Percentiles rank a stretch among this genome's conserved stretches.
phyloP scores from a whole-genome alignment of 768 basidiomycete genomes.

The Russula dissimulans region DNA sequence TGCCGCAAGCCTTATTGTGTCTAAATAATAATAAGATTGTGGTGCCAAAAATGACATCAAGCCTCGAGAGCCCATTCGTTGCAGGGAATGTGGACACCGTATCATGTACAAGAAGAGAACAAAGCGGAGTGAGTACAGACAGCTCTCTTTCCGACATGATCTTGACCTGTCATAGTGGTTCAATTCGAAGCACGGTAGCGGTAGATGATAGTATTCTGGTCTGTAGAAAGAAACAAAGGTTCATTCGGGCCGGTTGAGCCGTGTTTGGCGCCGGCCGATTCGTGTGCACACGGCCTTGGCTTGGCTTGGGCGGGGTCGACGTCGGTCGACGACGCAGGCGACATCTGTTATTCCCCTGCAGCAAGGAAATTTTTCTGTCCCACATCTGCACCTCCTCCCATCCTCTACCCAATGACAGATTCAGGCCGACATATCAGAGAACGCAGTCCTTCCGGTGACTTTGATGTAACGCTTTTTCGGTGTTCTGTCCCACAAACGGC shows the following conservation, averaged over 20 bases:
- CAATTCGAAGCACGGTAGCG: constrained; percentile 38
- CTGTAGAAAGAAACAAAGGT: background rate
- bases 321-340: background rate
- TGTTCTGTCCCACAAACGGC: background rate
- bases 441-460: constrained; percentile 56
- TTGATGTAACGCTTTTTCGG: constrained; percentile 34
- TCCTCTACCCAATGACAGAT: constrained; percentile 19
- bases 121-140: constrained; percentile 63
- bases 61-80: constrained; percentile 87
- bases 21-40: constrained; percentile 47
- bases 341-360: background rate
- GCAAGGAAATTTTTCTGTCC: background rate
- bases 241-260: constrained; percentile 1
- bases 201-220: background rate
- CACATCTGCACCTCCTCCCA: background rate
- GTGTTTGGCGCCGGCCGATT: background rate
- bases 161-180: constrained; percentile 44
- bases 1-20: background rate
- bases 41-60: constrained; percentile 88
- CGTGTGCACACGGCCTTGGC: background rate
- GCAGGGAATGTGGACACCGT: constrained; percentile 92
- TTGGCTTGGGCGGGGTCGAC: background rate
- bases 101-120: constrained; percentile 99
- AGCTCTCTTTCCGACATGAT: background rate
- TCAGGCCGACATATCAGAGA: constrained; percentile 49